phyloP scores from a whole-genome alignment of 2,329 filamentous ascomycete genomes.

The Falciphora oryzae region DNA sequence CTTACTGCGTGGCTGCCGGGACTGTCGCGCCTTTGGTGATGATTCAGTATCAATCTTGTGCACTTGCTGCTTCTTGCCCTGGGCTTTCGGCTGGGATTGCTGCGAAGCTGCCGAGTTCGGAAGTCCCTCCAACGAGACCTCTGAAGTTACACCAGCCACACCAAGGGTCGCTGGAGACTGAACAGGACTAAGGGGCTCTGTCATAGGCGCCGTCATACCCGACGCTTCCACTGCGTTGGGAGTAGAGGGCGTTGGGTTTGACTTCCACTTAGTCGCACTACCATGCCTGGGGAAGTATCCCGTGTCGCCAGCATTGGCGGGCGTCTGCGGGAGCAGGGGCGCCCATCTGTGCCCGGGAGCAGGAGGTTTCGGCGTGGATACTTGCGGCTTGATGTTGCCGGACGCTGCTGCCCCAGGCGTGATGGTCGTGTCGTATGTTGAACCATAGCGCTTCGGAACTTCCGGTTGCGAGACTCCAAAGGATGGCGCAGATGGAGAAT shows the following conservation, averaged over 20 bases:
- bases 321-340: constrained; percentile 18
- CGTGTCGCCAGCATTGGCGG: constrained; percentile 7
- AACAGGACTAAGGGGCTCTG: constrained; percentile 55
- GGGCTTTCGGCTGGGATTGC: constrained; percentile 12
- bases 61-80: constrained; percentile 23
- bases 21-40: constrained; percentile 2
- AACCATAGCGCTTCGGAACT: not conserved
- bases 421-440: not conserved
- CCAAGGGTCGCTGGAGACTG: constrained; percentile 31
- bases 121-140: not conserved
- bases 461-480: not conserved
- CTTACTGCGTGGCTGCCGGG: constrained; percentile 11
- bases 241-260: constrained; percentile 52
- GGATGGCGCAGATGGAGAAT: not conserved
- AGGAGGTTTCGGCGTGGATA: constrained; percentile 5
- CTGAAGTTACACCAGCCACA: constrained; percentile 11
- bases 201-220: constrained; percentile 45
- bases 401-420: not conserved
- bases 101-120: not conserved
- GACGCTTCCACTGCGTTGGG: constrained; percentile 34
- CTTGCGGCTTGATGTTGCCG: not conserved
- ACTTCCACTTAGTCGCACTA: constrained; percentile 53
- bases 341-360: constrained; percentile 11
- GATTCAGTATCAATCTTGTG: constrained; percentile 20
- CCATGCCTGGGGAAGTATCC: constrained; percentile 16